Evolutionary conservation across 129 eudicot species (phyloP).

Genomic region (Flaveria linearis): DNA sequence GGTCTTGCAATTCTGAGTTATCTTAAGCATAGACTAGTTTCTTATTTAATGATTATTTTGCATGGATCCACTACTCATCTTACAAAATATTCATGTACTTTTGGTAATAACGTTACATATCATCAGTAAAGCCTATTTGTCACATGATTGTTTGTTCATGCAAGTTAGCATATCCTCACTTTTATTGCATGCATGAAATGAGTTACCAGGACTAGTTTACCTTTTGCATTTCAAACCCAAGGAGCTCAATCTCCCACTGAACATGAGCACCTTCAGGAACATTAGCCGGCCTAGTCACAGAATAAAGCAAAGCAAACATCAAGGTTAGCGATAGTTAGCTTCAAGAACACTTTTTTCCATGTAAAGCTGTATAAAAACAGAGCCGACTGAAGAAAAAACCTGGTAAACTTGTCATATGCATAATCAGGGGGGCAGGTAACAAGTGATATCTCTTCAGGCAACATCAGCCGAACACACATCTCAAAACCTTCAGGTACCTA

Average conservation of each 20-base stretch:
- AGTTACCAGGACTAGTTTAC: slow-evolving; percentile 34
- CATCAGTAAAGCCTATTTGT: not conserved
- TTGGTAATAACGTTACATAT: not conserved
- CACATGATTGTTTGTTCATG: not conserved
- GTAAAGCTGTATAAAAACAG: slow-evolving; percentile 23
- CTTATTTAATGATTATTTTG: not conserved
- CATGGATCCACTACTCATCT: not conserved
- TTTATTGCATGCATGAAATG: slow-evolving; percentile 8
- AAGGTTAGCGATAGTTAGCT: slow-evolving; percentile 14
- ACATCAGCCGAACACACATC: slow-evolving; percentile 92
- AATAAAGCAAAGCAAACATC: slow-evolving; percentile 17
- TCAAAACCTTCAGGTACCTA: slow-evolving; percentile 99
- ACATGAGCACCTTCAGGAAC: slow-evolving; percentile 93
- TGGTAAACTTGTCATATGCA: slow-evolving; percentile 94
- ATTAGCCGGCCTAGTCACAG: slow-evolving; percentile 66
- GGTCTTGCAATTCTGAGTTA: not conserved
- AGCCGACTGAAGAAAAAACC: slow-evolving; percentile 45
- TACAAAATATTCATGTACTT: not conserved
- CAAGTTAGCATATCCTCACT: not conserved
- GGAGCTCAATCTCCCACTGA: slow-evolving; percentile 98
- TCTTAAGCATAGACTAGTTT: not conserved
- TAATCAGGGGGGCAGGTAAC: slow-evolving; percentile 99
- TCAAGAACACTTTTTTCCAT: slow-evolving; percentile 12
- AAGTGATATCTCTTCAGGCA: slow-evolving; percentile 90
- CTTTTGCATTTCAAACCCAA: slow-evolving; percentile 93